Evolutionary conservation across 495 filamentous ascomycete species (phyloP), one percentile per base, ranked within the genome.

Genomic region (Xylaria grammica): DNA sequence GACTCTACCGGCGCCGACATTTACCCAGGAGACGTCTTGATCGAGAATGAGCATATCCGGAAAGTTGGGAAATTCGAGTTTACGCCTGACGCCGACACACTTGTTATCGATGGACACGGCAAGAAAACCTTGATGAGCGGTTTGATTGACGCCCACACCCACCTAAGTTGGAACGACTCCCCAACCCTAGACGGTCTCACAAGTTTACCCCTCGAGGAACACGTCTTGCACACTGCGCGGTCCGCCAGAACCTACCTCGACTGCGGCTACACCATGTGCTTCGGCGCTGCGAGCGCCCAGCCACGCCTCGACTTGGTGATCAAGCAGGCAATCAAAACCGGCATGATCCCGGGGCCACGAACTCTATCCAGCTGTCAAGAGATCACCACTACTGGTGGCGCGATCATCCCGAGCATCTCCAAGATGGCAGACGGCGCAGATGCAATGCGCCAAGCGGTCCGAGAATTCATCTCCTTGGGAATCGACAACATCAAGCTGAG

Each of bases 281-380:
- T 77, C 63, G 82, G 82, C 5, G 81, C 82, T 0, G 83, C 83
- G 7, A 79, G 81, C 1, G 83, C 83, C 0, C 82, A 84, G 62
- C 72, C 77, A 26, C 75, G 82, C 11, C 70, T 85, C 0, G 82
- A 84, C 59, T 63, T 78, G 34, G 82, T 82, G 17, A 78, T 87
- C 30, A 74, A 82, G 34, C 80, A 86, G 61, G 83, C 84, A 1
- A 87, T 87, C 62, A 83, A 85, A 45, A 72, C 72, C 0, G 85
- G 85, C 0, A 71, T 81, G 60, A 81, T 87, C n/a, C 81, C 80
- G 1, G 83, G 83, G 3, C 83, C 82, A 6, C 73, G 81, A 5
- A 81, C 74, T 62, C 67, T 84, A 11, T 81, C 80, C 0, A 85
- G 83, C 62, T 78, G 77, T 0, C 72, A 82, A 55, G 83, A 85